Evolutionary conservation across 2,329 filamentous ascomycete genomes (phyloP), one percentile per base, ranked within the genome.

Genomic region (Monosporascus sp.): DNA sequence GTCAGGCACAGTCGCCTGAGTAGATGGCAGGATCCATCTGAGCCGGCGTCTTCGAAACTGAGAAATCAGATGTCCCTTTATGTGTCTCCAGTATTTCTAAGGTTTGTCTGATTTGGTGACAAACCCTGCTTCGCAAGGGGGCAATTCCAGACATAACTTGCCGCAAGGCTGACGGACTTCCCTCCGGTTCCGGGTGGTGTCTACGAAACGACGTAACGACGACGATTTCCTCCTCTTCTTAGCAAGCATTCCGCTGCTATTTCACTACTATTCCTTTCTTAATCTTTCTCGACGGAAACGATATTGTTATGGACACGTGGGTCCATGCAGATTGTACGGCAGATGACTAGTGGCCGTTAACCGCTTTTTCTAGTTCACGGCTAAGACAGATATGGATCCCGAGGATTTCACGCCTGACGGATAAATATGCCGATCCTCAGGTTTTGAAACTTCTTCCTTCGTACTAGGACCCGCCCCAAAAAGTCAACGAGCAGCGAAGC

Each of bases 1-100:
- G 90, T 79, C 88, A 95, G 74, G 82, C 85, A 51, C 78, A 79
- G 63, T 67, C 75, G 49, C 61, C 72, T 48, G 81, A 83, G 69
- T 83, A 83, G 62, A 51, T 34, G 52, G 42, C 47, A 38, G 17
- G 47, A 48, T 47, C 46, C 51, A 46, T 50, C 57, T 48, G 56
- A 57, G 60, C 59, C 54, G 52, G 51, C 52, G 31, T 34, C 55
- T 52, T 55, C 58, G 61, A 64, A 55, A 64, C 64, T 65, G 65
- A 64, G 61, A 60, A 56, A 59, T 62, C 57, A 60, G 64, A 64
- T 64, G 65, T 67, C 60, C 24, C 25, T 46, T 46, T 46, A 46
- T 31, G 42, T 65, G 57, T 65, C 64, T 60, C 61, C 63, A 62
- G 57, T 62, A 67, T 68, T 65, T 68, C 68, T 72, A 64, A 51